Evolutionary conservation across 2,329 filamentous ascomycete species (phyloP), one percentile per base, ranked within the genome.

Genomic region (Epichloe uncinata): DNA sequence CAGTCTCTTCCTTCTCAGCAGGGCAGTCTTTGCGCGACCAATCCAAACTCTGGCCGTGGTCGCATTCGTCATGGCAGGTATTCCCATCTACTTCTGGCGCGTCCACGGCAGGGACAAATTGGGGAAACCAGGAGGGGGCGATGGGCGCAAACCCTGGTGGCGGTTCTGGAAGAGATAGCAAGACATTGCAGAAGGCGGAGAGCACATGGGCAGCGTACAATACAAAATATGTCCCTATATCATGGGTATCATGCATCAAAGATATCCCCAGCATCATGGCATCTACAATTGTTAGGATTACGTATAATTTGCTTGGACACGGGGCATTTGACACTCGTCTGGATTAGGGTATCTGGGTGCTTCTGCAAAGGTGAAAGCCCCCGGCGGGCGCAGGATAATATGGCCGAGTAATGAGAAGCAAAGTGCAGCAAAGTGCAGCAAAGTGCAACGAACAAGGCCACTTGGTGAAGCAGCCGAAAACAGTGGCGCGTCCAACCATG

Each of bases 21-120:
- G 93, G 47, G 89, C 90, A 3, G 82, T 97, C 13, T 93, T 98
- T 62, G 85, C 89, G 34, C 84, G 95, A 67, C 93, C 93, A 4
- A 59, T 95, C 47, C 90, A 98, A 73, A 95, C 91, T 0, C 64
- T 95, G 22, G 79, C 91, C 20, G 93, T 98, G 7, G 72, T 96
- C 5, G 82, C 72, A 0, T 98, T 97, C 60, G 86, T 96, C 52
- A 72, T 84, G 4, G 83, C 81, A 0, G 93, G 93, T 1, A 73
- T 97, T 37, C 86, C 89, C 0, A 79, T 97, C 30, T 98, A 91
- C 68, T 95, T 86, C 64, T 95, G 85, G 81, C 78, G 88, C 56
- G 83, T 96, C 44, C 79, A 81, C 47, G 76, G 83, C 20, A 73
- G 81, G 44, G 79, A 84, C 58, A 65, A 70, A 57, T 63, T 73